Evolutionary conservation across 441 rosid genomes (phyloP).

Genomic region (Erodium chrysanthum): DNA sequence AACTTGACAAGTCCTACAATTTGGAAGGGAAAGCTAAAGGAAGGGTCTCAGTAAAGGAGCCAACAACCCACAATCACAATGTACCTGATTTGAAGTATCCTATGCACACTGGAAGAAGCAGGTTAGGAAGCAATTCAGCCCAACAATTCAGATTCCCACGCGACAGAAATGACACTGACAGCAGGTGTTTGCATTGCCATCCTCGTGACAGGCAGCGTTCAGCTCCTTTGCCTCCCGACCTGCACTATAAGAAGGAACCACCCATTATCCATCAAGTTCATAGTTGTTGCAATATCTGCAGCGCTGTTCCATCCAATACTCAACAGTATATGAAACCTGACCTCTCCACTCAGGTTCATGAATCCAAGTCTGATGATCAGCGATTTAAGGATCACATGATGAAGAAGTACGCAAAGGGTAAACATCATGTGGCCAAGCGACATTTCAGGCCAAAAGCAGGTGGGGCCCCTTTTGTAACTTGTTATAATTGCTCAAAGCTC

Average conservation of each 20-base stretch:
- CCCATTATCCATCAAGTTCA: constrained; percentile 25
- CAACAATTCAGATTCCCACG: constrained; percentile 2
- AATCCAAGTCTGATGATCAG: constrained; percentile 44
- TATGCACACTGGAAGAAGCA: too few species aligned
- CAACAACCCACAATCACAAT: constrained; percentile 19
- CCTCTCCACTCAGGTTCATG: constrained; percentile 28
- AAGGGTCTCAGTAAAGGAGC: constrained; percentile 26
- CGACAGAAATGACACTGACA: constrained; percentile 16
- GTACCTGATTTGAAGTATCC: constrained; percentile 3
- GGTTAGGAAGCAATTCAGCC: too few species aligned
- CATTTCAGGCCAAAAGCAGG: constrained; percentile 64
- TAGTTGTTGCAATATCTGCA: constrained; percentile 24
- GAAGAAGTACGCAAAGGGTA: constrained; percentile 39
- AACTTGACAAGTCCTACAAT: constrained; percentile 31
- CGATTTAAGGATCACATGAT: constrained; percentile 29
- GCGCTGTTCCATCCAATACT: constrained; percentile 57
- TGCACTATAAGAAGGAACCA: constrained; percentile 12
- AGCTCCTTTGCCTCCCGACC: constrained; percentile 21
- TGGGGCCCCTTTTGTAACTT: constrained; percentile 70
- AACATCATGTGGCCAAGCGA: constrained; percentile 40
- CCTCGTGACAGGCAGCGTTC: constrained; percentile 33
- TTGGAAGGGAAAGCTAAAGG: constrained; percentile 24
- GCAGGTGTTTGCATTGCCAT: constrained; percentile 28
- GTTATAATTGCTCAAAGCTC: constrained; percentile 45
- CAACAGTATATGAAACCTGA: constrained; percentile 36